Base-by-base conservation (phyloP, 2,329 filamentous ascomycete species). In the Fonsecaea multimorphosa region DNA sequence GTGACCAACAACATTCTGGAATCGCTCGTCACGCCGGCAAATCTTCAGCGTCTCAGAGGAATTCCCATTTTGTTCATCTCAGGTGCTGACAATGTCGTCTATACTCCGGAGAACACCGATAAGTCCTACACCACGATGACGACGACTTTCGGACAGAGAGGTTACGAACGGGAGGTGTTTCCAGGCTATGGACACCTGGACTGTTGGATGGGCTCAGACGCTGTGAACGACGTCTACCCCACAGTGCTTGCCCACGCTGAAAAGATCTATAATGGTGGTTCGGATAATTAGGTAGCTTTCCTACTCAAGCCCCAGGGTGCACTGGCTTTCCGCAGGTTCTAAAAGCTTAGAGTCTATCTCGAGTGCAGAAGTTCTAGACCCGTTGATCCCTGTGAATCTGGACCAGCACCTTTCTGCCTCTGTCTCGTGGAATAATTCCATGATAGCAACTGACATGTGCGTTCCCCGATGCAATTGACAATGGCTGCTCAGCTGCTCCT, bases 131-230 rank as follows among this genome's bases (percentile, higher is more conserved):
- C 72, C 61, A 61, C 69, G 24, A 49, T 75, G 24, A 60, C 72
- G 1, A 61, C 65, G 27, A 52, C 38, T 14, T 73, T 75, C 58
- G 71, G 70, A 0, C 67, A 69, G 57, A 36, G 19, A 12, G 8
- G 59, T 3, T 74, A 73, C 52, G 69, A 68, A 2, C 60, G 73
- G 14, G 69, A 69, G 14, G 24, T 73, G 44, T 70, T 68, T 1
- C 64, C 71, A 8, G 72, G 73, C 0, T 73, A 73, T 27, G 74
- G 74, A 1, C 73, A 75, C 64, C 56, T 74, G 49, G 73, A 75
- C 58, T 68, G 68, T n/a, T 71, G 73, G 62, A 64, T 75, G 24
- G 72, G 73, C 2, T 68, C 68, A 4, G 31, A 40, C 11, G 72
- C 73, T 14, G 67, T 27, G 8, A 46, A 66, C 14, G 60, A 62